A percentile compares a stretch with the other conserved stretches of the same genome.
These are phyloP conservation scores for Stentor coeruleus DNA, from an alignment of 73 alveolate species.

Conservation along the genomic window DNA sequence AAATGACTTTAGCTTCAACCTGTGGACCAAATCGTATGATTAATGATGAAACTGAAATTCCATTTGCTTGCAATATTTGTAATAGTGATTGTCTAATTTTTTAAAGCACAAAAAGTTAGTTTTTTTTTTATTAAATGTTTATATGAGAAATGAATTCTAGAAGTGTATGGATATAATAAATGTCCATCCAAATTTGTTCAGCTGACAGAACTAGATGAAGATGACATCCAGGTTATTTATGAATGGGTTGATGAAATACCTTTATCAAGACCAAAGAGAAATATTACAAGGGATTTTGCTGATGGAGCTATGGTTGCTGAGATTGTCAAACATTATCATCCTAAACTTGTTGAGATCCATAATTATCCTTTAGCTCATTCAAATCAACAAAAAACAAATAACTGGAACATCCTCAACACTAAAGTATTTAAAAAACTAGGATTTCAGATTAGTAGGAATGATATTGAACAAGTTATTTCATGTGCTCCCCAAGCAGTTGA, in stretches of 20 bases:
- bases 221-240: constrained; percentile 35
- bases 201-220: constrained; percentile 29
- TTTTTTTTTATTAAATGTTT: too few species aligned
- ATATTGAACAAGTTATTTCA: not conserved
- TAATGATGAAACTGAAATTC: too few species aligned
- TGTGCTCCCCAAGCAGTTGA: not conserved
- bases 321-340: constrained; percentile 60
- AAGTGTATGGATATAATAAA: too few species aligned
- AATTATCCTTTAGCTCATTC: constrained; percentile 56
- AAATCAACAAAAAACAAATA: constrained; percentile 33
- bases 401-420: constrained; percentile 37
- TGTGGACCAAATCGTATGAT: too few species aligned
- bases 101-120: too few species aligned
- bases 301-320: constrained; percentile 85
- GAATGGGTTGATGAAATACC: constrained; percentile 91
- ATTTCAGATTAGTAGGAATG: not conserved
- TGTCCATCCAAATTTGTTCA: too few species aligned
- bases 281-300: constrained; percentile 97
- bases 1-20: too few species aligned
- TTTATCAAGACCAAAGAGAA: constrained; percentile 93
- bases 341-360: constrained; percentile 69
- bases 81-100: too few species aligned
- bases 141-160: too few species aligned
- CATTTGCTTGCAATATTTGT: too few species aligned
- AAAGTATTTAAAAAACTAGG: not conserved